Evolutionary conservation across 2,329 filamentous ascomycete species (phyloP).

Genomic region (Nakataea oryzae): DNA sequence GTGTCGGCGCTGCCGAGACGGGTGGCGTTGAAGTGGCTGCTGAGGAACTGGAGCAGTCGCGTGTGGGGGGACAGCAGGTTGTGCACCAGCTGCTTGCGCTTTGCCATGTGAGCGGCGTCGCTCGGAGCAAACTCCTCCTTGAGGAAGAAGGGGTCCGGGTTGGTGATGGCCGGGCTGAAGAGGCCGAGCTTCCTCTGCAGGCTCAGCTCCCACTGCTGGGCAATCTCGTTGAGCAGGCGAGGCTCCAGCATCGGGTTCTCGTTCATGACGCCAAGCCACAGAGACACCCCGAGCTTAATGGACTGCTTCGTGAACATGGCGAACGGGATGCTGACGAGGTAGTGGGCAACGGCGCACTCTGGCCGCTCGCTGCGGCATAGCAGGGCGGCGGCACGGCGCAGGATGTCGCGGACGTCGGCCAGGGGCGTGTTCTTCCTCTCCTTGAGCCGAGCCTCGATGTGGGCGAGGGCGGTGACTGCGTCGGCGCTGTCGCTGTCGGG

Average conservation of each 20-base stretch:
- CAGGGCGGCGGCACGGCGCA: conserved; percentile 76
- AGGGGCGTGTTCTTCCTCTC: conserved; percentile 61
- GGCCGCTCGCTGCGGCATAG: conserved; percentile 70
- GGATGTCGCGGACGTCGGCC: conserved; percentile 66
- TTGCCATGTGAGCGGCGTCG: conserved; percentile 64
- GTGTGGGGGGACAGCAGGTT: conserved; percentile 81
- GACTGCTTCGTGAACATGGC: conserved; percentile 87
- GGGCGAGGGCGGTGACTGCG: conserved; percentile 55
- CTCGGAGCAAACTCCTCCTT: conserved; percentile 90
- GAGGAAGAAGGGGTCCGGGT: conserved; percentile 76
- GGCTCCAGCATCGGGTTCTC: conserved; percentile 86
- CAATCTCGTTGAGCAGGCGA: conserved; percentile 75
- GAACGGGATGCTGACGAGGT: conserved; percentile 89
- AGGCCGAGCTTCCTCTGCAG: conserved; percentile 69
- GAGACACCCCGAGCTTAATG: conserved; percentile 86
- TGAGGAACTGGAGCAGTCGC: conserved; percentile 76
- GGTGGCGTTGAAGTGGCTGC: conserved; percentile 89
- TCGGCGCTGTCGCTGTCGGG: conserved; percentile 44
- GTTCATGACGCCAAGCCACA: conserved; percentile 96
- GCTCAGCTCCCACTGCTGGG: conserved; percentile 82
- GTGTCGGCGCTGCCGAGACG: conserved; percentile 75
- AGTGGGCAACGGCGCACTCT: conserved; percentile 70
- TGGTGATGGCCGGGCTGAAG: conserved; percentile 63
- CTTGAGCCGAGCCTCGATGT: conserved; percentile 61
- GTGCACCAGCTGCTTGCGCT: conserved; percentile 68